A percentile compares a stretch with the other conserved stretches of the same genome.
Conservation (phyloP, 139 green algal genomes). For the Pleodorina starrii region DNA sequence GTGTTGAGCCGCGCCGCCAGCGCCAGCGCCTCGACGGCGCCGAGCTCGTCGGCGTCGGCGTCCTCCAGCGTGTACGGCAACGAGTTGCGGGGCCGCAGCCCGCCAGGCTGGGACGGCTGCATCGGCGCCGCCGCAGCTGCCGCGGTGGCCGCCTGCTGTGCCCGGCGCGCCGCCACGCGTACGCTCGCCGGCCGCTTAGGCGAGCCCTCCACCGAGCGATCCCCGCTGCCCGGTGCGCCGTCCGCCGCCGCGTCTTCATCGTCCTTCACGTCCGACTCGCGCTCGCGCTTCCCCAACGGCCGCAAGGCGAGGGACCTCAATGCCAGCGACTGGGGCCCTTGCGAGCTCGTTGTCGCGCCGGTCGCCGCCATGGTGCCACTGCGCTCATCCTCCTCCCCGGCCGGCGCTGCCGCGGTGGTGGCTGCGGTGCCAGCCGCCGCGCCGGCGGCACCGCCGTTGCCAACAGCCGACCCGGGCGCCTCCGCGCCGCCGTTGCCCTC, state of each 20-base stretch:
- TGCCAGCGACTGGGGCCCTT: background rate
- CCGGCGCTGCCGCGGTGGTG: background rate
- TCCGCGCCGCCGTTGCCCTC: background rate
- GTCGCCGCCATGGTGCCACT: background rate
- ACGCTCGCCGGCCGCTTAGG: background rate
- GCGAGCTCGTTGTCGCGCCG: background rate
- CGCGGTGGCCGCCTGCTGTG: background rate
- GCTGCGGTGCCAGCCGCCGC: too few species aligned
- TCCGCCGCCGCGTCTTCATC: background rate
- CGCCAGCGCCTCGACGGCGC: conserved; percentile 41
- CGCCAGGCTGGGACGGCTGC: background rate
- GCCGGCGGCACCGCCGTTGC: too few species aligned
- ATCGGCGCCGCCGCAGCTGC: background rate
- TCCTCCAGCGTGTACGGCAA: conserved; percentile 6
- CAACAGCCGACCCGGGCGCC: too few species aligned
- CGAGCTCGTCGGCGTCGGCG: conserved; percentile 19
- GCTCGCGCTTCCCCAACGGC: background rate
- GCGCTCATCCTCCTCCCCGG: background rate
- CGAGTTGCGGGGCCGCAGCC: background rate
- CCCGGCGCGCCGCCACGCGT: background rate
- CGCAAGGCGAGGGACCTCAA: background rate
- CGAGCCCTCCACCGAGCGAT: background rate
- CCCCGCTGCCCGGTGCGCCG: background rate
- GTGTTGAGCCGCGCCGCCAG: conserved; percentile 7
- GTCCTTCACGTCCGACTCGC: background rate